phyloP scores from a whole-genome alignment of 345 rosid species.

The Salix viminalis region DNA sequence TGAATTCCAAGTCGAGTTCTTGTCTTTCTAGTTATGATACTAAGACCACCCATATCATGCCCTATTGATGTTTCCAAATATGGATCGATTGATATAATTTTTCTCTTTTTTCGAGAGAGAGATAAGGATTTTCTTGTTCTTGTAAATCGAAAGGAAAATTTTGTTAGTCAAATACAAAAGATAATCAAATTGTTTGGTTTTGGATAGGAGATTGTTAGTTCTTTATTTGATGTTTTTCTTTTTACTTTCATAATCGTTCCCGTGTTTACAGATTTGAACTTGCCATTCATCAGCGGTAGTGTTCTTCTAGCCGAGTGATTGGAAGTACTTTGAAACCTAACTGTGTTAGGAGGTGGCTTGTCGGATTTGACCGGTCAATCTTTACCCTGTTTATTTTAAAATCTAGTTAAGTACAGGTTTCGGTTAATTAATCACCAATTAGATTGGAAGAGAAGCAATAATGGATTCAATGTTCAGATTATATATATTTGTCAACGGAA shows the following conservation, averaged over 20 bases:
- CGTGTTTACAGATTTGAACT: background rate
- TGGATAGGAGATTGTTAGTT: background rate
- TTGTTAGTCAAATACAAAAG: constrained; percentile 36
- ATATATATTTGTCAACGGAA: background rate
- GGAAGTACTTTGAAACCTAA: background rate
- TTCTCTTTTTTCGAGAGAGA: background rate
- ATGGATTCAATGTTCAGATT: background rate
- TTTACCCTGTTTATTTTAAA: too few species aligned
- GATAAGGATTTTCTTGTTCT: background rate
- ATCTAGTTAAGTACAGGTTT: too few species aligned
- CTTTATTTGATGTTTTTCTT: too few species aligned
- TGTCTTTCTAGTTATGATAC: constrained; percentile 72
- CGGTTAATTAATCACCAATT: background rate
- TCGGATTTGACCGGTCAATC: too few species aligned
- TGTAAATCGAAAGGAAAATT: constrained; percentile 46
- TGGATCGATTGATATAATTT: background rate
- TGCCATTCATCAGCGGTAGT: background rate
- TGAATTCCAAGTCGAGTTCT: constrained; percentile 34
- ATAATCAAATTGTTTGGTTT: constrained; percentile 19
- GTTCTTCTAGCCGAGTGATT: background rate
- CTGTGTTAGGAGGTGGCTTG: background rate
- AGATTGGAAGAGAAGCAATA: background rate
- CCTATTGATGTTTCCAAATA: constrained; percentile 49
- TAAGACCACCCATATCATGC: constrained; percentile 84
- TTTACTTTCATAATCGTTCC: background rate